Base-by-base conservation (phyloP, 2,329 filamentous ascomycete genomes). In the Esteya vermicola region DNA sequence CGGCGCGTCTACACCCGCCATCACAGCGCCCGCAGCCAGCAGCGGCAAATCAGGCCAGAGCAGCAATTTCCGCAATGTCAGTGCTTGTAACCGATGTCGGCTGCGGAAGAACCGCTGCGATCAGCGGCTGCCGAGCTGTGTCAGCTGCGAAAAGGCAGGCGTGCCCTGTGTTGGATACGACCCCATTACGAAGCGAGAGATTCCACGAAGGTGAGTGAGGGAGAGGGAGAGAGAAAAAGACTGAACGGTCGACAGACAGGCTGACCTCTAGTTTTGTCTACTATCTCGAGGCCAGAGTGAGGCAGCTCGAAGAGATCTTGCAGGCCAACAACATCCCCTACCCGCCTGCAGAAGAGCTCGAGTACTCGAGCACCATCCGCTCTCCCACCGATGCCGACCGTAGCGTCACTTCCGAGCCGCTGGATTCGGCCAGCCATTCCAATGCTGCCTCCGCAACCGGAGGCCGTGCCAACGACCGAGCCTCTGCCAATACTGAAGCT, bases 151-250 rank as follows among this genome's bases (percentile, higher is more conserved):
- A 57, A 95, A 95, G 63, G 88, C 84, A n/a, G 73, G 75, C 43
- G 84, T 93, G 34, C 80, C 83, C 49, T 96, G 91, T 57, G 85
- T 95, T 38, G 89, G 89, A 46, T 95, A 94, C 59, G 89, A 96
- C 56, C 88, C 89, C 26, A 94, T 95, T 54, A 93, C 85, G 20
- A 95, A 95, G 68, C 79, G 84, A 54, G 86, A 95, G 61, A 94
- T 96, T 43, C 89, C 89, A 37, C 75, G 88, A 60, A 86, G 80
- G 66, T 94, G 79, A 63, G 81, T 44, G n/a, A 31, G 20, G 9
- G 27, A 33, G 16, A 25, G 4, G 6, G 19, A 27, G 3, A 36
- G 19, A 35, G 21, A 20, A 14, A 18, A 38, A 34, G 10, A 25
- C 3, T n/a, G 31, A 9, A 36, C 12, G 6, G 23, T 14, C 13